Evolutionary conservation across 1,284 basidiomycete species (phyloP).

Genomic region (Peniophora sp.): DNA sequence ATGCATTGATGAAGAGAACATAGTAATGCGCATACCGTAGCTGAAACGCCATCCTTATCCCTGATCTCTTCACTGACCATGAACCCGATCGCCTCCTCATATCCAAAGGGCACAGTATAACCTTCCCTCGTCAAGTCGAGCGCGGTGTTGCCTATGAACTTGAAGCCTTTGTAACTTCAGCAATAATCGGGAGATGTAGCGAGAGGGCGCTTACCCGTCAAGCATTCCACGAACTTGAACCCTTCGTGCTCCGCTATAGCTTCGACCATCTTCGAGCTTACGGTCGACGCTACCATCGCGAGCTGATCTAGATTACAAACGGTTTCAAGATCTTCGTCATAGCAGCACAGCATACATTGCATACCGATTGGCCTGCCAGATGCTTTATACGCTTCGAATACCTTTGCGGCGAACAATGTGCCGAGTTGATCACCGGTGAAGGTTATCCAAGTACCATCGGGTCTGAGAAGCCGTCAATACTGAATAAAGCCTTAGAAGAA

Average conservation of each 20-base stretch:
- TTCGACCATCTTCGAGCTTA: slow-evolving; percentile 83
- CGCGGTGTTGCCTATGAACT: slow-evolving; percentile 79
- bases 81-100: slow-evolving; percentile 85
- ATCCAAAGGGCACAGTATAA: slow-evolving; percentile 72
- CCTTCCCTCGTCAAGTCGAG: slow-evolving; percentile 56
- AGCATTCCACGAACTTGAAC: slow-evolving; percentile 74
- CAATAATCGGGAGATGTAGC: slow-evolving; percentile 1
- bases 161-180: slow-evolving; percentile 49
- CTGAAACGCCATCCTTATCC: slow-evolving; percentile 81
- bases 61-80: slow-evolving; percentile 74
- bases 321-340: neutral
- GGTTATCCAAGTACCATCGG: slow-evolving; percentile 49
- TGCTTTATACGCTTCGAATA: slow-evolving; percentile 51
- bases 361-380: slow-evolving; percentile 51
- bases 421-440: slow-evolving; percentile 85
- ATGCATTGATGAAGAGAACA: neutral
- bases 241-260: slow-evolving; percentile 67
- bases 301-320: slow-evolving; percentile 20
- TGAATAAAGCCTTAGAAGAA: slow-evolving; percentile 1
- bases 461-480: slow-evolving; percentile 17
- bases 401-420: slow-evolving; percentile 59
- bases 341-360: slow-evolving; percentile 5
- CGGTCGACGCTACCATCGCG: slow-evolving; percentile 81
- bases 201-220: slow-evolving; percentile 51
- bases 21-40: slow-evolving; percentile 26